Evolutionary conservation across 176 grass and related monocot species (phyloP).

Genomic region (Carex parvula): DNA sequence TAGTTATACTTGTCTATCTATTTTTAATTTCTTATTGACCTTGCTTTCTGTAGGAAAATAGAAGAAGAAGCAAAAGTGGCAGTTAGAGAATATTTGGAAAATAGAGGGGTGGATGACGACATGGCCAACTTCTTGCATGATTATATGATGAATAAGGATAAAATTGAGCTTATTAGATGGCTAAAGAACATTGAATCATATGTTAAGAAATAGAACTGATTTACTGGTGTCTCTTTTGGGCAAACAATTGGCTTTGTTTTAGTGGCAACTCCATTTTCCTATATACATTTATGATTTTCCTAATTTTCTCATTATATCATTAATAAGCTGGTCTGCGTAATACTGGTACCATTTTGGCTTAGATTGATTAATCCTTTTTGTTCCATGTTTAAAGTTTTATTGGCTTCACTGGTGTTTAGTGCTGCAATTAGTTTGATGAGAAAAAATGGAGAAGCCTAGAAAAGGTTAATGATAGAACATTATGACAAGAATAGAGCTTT

Average conservation of each 20-base stretch:
- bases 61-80: conserved; percentile 32
- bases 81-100: conserved; percentile 55
- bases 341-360: background rate
- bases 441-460: too few species aligned
- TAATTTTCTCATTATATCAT: background rate
- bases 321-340: background rate
- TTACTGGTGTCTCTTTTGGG: background rate
- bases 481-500: too few species aligned
- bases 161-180: conserved; percentile 75
- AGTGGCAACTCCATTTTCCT: background rate
- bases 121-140: conserved; percentile 75
- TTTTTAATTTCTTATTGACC: background rate
- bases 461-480: too few species aligned
- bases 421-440: background rate
- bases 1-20: background rate
- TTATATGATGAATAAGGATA: conserved; percentile 80
- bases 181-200: conserved; percentile 61
- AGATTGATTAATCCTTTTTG: background rate
- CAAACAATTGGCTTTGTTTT: background rate
- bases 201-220: conserved; percentile 44
- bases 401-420: background rate
- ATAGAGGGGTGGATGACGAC: conserved; percentile 60
- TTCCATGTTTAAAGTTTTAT: background rate
- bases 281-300: background rate
- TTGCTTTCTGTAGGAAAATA: conserved; percentile 40